A percentile compares a stretch with the other conserved stretches of the same genome.
Evolutionary conservation across 495 filamentous ascomycete genomes (phyloP).

Genomic region (Neurospora sublineolata): DNA sequence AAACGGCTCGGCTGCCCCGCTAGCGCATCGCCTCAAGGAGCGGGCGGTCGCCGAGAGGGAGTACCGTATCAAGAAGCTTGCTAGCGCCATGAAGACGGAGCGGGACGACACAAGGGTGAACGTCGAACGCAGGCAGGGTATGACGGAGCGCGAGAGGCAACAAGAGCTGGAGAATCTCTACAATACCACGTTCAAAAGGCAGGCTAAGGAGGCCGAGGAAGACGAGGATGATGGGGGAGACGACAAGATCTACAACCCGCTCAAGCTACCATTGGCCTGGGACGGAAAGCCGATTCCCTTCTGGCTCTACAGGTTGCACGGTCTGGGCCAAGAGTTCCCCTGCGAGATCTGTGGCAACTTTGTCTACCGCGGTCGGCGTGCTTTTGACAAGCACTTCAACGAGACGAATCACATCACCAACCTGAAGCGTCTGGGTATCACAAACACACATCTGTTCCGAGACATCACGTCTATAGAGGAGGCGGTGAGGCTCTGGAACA

Average conservation of each 20-base stretch:
- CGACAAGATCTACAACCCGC: constrained; percentile 88
- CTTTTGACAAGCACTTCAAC: constrained; percentile 97
- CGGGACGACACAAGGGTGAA: constrained; percentile 80
- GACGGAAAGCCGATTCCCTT: constrained; percentile 97
- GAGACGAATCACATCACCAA: constrained; percentile 87
- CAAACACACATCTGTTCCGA: constrained; percentile 80
- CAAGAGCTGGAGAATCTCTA: constrained; percentile 84
- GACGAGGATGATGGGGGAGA: constrained; percentile 49
- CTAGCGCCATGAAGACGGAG: constrained; percentile 63
- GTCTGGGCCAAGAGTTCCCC: constrained; percentile 84
- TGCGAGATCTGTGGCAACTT: constrained; percentile 97
- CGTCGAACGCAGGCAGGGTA: constrained; percentile 85
- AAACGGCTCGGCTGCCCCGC: constrained; percentile 18
- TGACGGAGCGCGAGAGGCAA: constrained; percentile 90
- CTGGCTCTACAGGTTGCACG: constrained; percentile 96
- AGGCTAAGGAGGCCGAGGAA: constrained; percentile 28
- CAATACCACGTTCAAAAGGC: constrained; percentile 36
- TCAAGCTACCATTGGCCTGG: constrained; percentile 92
- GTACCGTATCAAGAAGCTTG: constrained; percentile 65
- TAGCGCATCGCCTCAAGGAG: constrained; percentile 61
- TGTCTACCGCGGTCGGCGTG: constrained; percentile 90
- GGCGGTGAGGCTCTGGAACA: constrained; percentile 80
- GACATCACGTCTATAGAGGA: constrained; percentile 91
- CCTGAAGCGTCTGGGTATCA: constrained; percentile 85
- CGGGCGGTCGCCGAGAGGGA: constrained; percentile 84